Evolutionary conservation across 768 basidiomycete species (phyloP).

Genomic region (Termitomyces sp.): DNA sequence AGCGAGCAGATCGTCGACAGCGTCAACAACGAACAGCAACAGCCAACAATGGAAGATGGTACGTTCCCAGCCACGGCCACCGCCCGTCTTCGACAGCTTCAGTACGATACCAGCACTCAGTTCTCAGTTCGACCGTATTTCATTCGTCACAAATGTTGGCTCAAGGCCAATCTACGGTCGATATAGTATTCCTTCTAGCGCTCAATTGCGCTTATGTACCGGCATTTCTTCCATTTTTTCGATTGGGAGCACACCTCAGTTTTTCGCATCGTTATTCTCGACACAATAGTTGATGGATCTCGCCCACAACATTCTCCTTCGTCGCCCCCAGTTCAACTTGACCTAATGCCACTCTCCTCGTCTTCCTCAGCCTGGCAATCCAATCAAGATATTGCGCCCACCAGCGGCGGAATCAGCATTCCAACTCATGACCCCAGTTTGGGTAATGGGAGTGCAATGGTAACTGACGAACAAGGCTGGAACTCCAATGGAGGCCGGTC

Average conservation of each 20-base stretch:
- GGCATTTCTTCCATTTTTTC: conserved; percentile 14
- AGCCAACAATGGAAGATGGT: conserved; percentile 58
- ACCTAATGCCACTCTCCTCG: conserved; percentile 32
- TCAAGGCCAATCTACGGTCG: conserved; percentile 33
- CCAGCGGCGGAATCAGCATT: conserved; percentile 56
- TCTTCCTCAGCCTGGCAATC: conserved; percentile 71
- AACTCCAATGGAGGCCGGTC: conserved; percentile 36
- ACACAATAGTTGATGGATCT: conserved; percentile 13
- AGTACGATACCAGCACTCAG: conserved; percentile 20
- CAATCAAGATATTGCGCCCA: conserved; percentile 68
- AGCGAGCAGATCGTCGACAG: conserved; percentile 1
- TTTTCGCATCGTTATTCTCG: conserved; percentile 17
- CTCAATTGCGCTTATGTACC: conserved; percentile 9
- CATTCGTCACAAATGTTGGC: conserved; percentile 31
- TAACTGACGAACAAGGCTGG: conserved; percentile 56
- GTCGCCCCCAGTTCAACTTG: conserved; percentile 22
- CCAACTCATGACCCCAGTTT: conserved; percentile 48
- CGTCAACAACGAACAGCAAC: conserved; percentile 7
- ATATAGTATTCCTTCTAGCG: conserved; percentile 4
- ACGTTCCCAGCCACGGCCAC: conserved; percentile 73
- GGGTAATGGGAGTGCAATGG: conserved; percentile 35
- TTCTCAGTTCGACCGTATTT: conserved; percentile 17
- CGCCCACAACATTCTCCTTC: conserved; percentile 16
- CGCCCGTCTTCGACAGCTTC: conserved; percentile 31
- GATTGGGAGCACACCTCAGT: conserved; percentile 11